A percentile compares a stretch with the other conserved stretches of the same genome.
These are phyloP conservation scores for Colletotrichum phormii DNA, from an alignment of 2,329 filamentous ascomycete species.

Conservation along the genomic window DNA sequence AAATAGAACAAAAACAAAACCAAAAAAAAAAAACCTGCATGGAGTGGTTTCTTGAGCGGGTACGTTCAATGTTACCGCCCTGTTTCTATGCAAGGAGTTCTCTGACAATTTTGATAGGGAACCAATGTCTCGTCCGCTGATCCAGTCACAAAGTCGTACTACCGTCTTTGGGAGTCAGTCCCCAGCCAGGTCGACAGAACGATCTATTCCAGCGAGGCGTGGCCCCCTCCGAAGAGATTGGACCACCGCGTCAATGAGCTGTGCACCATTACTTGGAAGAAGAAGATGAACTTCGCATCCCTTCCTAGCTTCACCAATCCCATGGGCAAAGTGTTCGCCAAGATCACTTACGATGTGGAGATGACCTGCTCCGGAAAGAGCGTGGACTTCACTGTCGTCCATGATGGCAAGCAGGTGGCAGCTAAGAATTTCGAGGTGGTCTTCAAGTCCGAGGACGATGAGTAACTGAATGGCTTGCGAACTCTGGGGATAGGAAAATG, in stretches of 20 bases:
- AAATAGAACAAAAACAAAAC: too few species aligned
- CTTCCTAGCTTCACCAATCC: slow-evolving; percentile 37
- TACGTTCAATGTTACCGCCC: too few species aligned
- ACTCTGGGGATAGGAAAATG: too few species aligned
- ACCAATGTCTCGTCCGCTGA: neutral
- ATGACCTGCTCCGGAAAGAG: slow-evolving; percentile 40
- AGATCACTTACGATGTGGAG: slow-evolving; percentile 26
- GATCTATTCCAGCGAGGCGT: neutral
- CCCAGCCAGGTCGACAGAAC: slow-evolving; percentile 20
- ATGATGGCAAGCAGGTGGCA: slow-evolving; percentile 34
- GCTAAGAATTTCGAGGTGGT: slow-evolving; percentile 38
- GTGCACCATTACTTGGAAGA: slow-evolving; percentile 40
- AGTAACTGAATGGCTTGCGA: neutral
- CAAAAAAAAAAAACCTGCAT: slow-evolving; percentile 43
- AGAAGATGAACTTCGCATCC: neutral
- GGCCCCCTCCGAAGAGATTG: fast-evolving
- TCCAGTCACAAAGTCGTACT: neutral
- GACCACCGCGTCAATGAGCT: slow-evolving; percentile 15
- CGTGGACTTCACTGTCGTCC: slow-evolving; percentile 40
- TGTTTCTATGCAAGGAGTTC: too few species aligned
- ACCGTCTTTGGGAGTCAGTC: neutral
- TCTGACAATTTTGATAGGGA: neutral
- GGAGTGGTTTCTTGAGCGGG: slow-evolving; percentile 45
- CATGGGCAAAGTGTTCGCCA: neutral
- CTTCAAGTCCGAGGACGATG: slow-evolving; percentile 24